Evolutionary conservation across 768 basidiomycete species (phyloP), one percentile per base, ranked within the genome.

Genomic region (Tricholoma hemisulphureum): DNA sequence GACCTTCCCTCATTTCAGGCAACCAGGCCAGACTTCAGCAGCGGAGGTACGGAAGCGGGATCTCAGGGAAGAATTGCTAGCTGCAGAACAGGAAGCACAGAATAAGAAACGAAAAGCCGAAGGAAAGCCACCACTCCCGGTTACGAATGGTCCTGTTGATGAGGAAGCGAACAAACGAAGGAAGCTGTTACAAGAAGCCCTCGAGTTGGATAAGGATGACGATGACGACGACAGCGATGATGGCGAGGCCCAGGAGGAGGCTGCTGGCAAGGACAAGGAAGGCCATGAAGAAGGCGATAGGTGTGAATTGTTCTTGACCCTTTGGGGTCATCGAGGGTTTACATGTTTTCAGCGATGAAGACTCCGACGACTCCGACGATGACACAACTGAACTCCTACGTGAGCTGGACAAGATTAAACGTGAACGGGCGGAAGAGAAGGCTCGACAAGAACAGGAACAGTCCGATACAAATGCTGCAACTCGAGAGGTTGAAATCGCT

Each of bases 331-430:
- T 18, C 3, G 9, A n/a, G 46, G 5, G 9, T 49, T 29, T 18
- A 49, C 26, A n/a, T 52, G 5, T 51, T 16, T 53, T 43, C 58
- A 80, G 77, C 53, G 84, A 86, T 32, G 82, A 83, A 7, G 80
- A 82, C 6, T 54, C 53, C 0, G 77, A 78, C 10, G 83, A 89
- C 16, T 90, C 92, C 8, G 95, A 96, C 61, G 92, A 94, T 65
- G 93, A 96, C 54, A 93, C 94, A 0, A 94, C 94, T 0, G 96
- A 97, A 66, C 80, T 99, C 21, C 78, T 99, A 60, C 87, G 94
- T 23, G 97, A 99, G 71, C 80, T 99, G n/a, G 96, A 97, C 74
- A 98, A 96, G 77, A 98, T 98, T 64, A 98, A 97, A 74, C 88
- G 88, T 48, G 95, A 98, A 68, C 83, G 96, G 9, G 95, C 95